Evolutionary conservation across 148 eudicot species (phyloP).

Genomic region (Salicornia ramosissima): DNA sequence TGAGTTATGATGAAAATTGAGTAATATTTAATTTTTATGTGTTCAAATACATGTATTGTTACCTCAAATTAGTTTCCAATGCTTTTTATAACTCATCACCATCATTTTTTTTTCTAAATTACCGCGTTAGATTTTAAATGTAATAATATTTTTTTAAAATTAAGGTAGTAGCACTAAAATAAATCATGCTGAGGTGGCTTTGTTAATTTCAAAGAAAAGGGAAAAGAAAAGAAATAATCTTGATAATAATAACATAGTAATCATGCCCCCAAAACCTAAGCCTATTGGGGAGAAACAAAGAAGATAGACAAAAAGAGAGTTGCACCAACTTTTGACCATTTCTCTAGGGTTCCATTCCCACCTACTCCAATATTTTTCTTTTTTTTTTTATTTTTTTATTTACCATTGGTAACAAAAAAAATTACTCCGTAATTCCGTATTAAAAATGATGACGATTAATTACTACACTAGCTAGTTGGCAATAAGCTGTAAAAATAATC

Average conservation of each 20-base stretch:
- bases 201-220: not conserved
- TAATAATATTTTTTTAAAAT: too few relatives aligned
- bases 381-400: not conserved
- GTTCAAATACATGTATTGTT: too few relatives aligned
- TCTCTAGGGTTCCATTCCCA: slow-evolving; percentile 24
- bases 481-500: not conserved
- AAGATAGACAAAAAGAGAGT: slow-evolving; percentile 20
- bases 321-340: slow-evolving; percentile 27
- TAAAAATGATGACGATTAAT: too few relatives aligned
- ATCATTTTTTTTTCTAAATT: too few relatives aligned
- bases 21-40: too few relatives aligned
- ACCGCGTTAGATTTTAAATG: too few relatives aligned
- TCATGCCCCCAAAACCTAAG: slow-evolving; percentile 24
- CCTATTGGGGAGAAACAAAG: slow-evolving; percentile 23
- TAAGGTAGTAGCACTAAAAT: not conserved
- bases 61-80: too few relatives aligned
- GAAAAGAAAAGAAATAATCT: not conserved
- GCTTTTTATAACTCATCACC: too few relatives aligned
- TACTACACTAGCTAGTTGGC: not conserved
- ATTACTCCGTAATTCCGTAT: not conserved
- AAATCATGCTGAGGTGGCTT: not conserved
- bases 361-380: too few relatives aligned
- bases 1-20: too few relatives aligned
- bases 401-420: not conserved
- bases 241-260: slow-evolving; percentile 27